Base-by-base conservation (phyloP, 257 asterid species). In the Rehmannia glutinosa region DNA sequence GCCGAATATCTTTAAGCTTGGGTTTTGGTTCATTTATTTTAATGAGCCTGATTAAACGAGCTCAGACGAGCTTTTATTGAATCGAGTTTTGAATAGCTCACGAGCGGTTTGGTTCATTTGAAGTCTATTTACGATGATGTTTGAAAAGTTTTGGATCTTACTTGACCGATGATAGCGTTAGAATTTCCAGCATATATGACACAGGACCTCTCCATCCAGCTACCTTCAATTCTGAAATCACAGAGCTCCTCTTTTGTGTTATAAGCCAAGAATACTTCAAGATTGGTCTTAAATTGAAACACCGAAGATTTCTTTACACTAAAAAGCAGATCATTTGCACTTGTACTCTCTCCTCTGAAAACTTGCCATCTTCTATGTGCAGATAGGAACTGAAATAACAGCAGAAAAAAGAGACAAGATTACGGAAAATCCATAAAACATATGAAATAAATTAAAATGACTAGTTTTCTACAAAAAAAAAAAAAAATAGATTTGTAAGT, bases 351-450 rank as follows among this genome's bases (percentile, higher is more conserved):
- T 32, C 95, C 95, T 53, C 84, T 75, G 60, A 68, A 87, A 0
- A 64, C 89, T 42, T 70, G 74, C 97, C 95, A 92, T 76, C 93
- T 83, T 50, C 87, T 73, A 73, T 87, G 98, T 5, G 81, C 90
- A 58, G 81, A 59, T 27, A 86, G 25, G 72, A 83, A 42, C 97
- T 93, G 83, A 68, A 17, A 77, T 59, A 28, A 28, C 12, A 42
- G 11, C 28, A 19, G 3, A 30, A 28, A 35, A 24, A 33, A 0
- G 38, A 32, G 7, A 32, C 38, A 5, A 32, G 7, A 32, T 32
- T 32, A 32, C 16, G 43, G n/a, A 43, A 27, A 12, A 5, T 2
- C 16, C 6, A 27, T 5, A 17, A 33, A 46, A 32, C 10, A 9
- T 3, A 9, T 3, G 43, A 38, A 38, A 38, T 11, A 38, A 38